Base-by-base conservation (phyloP, 176 grass and related monocot species). In the Eleusine coracana region DNA sequence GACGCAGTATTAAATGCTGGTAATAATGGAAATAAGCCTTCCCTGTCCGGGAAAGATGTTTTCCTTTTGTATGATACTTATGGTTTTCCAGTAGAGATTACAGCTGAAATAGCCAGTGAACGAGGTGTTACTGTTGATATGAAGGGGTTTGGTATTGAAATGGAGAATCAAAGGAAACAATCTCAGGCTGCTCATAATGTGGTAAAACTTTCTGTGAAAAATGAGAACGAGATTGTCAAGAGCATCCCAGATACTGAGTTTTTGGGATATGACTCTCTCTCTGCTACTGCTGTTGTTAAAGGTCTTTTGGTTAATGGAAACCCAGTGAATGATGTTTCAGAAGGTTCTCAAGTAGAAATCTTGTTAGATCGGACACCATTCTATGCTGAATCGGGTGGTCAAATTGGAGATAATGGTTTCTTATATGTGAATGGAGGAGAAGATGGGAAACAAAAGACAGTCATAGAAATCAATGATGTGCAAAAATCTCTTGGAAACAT, bases 21-120 rank as follows among this genome's bases (percentile, higher is more conserved):
- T 82, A 68, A 69, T 84, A 84, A 91, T 71, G 78, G 88, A 63
- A 63, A 85, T 70, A 91, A 83, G 42, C 95, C 92, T 80, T 93
- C 76, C 71, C 76, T 98, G 39, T 91, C 92, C 88, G 96, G 96
- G 58, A 98, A 93, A 90, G 68, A 98, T 70, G 90, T 87, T 72
- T 98, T 98, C 75, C 92, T 98, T 87, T 89, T 98, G 58, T 98
- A 98, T 7, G 96, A 98, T 73, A 98, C 96, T 8, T 98, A 91
- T 84, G 96, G 96, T 86, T 98, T 98, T 86, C 96, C 96, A 49
- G 64, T 93, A 74, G 96, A 98, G 82, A 98, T 98, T 82, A 98
- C 96, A 73, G 86, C 88, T 88, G 96, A 98, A 89, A 88, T 93
- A 92, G 92, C 96, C 0, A 69, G 83, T 23, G 96, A 98, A 84